Percentiles rank a stretch among this genome's conserved stretches.
phyloP scores from a whole-genome alignment of 805 yeast species.

The Komagataella populi region DNA sequence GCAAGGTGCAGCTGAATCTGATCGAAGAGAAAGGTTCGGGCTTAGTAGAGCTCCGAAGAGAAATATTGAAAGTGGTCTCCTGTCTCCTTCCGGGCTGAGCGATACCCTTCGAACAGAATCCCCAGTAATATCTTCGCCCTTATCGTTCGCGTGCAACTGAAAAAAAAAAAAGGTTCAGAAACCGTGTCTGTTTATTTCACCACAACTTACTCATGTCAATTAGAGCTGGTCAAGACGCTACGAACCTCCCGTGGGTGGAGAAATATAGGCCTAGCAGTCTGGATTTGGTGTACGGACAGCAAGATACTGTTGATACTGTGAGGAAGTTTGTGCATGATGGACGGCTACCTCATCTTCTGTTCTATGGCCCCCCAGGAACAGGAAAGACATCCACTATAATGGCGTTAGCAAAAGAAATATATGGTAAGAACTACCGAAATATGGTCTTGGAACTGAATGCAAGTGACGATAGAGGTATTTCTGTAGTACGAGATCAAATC shows the following conservation, averaged over 20 bases:
- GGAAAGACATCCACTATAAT: constrained; percentile 85
- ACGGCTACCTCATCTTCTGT: constrained; percentile 77
- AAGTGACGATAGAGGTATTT: constrained; percentile 94
- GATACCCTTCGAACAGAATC: too few species aligned
- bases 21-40: background rate
- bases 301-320: constrained; percentile 73
- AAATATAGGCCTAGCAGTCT: constrained; percentile 81
- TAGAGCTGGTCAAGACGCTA: background rate
- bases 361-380: constrained; percentile 94
- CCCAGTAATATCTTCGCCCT: background rate
- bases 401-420: constrained; percentile 78
- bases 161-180: background rate
- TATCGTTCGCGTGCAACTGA: background rate
- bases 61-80: background rate
- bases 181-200: background rate
- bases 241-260: constrained; percentile 50
- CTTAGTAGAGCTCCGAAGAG: background rate
- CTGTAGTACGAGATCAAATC: constrained; percentile 94
- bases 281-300: constrained; percentile 87
- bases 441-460: constrained; percentile 95
- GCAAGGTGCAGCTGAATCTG: background rate
- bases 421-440: constrained; percentile 67
- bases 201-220: background rate
- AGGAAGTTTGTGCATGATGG: constrained; percentile 75
- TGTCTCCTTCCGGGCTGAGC: background rate